phyloP scores from a whole-genome alignment of 2,329 filamentous ascomycete species.

The Phyllosticta paracitricarpa region DNA sequence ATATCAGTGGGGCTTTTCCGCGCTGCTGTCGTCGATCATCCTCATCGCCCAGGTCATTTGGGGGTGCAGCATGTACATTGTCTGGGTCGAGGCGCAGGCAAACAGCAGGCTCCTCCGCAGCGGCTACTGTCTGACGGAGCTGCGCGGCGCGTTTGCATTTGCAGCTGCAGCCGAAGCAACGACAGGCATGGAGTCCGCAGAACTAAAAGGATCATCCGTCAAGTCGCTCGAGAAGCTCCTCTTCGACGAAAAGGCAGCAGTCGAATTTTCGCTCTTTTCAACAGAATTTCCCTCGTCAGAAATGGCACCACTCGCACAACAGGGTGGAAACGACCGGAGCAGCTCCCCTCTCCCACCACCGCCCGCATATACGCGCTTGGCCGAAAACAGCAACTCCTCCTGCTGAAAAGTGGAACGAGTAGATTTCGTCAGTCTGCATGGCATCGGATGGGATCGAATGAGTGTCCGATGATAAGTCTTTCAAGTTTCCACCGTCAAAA shows the following conservation, averaged over 20 bases:
- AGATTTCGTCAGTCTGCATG: neutral
- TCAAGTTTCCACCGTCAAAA: no score
- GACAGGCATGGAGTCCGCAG: constrained; percentile 15
- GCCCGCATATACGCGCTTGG: neutral
- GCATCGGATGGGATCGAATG: neutral
- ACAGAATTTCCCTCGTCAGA: neutral
- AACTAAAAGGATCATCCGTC: constrained; percentile 15
- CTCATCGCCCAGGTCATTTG: constrained; percentile 23
- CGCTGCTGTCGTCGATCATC: constrained; percentile 23
- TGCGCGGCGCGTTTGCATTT: constrained; percentile 23
- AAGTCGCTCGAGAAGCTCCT: constrained; percentile 2
- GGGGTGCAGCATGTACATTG: constrained; percentile 23
- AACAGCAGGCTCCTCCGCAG: constrained; percentile 17
- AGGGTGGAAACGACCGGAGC: neutral
- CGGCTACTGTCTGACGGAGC: constrained; percentile 23
- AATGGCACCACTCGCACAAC: neutral
- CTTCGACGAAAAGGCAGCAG: neutral
- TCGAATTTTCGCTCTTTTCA: neutral
- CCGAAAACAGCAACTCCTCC: neutral
- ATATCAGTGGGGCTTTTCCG: constrained; percentile 30
- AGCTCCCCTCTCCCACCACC: neutral
- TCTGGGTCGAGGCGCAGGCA: constrained; percentile 27
- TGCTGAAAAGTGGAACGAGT: neutral
- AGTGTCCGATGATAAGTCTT: neutral
- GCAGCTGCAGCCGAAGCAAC: constrained; percentile 16